A percentile compares a stretch with the other conserved stretches of the same genome.
phyloP scores from a whole-genome alignment of 352 stramenopile genomes.

The Globisporangium paddicum region DNA sequence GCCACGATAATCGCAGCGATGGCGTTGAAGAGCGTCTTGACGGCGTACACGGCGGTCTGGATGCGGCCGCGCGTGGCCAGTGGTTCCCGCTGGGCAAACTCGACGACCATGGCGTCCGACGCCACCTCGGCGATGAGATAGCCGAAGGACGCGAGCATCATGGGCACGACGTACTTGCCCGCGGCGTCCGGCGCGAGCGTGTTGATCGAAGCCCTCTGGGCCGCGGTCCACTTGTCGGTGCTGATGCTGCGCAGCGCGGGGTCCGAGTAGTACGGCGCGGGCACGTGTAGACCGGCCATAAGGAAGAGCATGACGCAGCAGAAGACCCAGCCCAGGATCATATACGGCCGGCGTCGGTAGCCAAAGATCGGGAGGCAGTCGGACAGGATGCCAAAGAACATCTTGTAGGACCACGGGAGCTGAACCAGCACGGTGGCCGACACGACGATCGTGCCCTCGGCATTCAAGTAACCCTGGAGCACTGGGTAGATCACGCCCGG shows the following conservation, averaged over 20 bases:
- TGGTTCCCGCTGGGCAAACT: constrained; percentile 52
- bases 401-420: constrained; percentile 55
- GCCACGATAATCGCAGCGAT: too few species aligned
- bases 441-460: constrained; percentile 45
- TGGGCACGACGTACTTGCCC: constrained; percentile 49
- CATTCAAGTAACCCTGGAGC: constrained; percentile 52
- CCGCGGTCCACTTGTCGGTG: constrained; percentile 30
- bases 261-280: constrained; percentile 51
- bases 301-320: constrained; percentile 45
- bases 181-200: constrained; percentile 27
- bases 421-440: constrained; percentile 44
- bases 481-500: constrained; percentile 50
- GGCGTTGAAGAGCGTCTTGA: constrained; percentile 37
- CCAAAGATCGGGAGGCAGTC: constrained; percentile 58
- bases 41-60: constrained; percentile 51
- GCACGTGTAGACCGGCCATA: constrained; percentile 32
- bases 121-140: constrained; percentile 60
- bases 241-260: constrained; percentile 24
- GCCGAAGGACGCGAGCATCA: constrained; percentile 65
- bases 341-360: constrained; percentile 54
- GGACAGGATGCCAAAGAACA: constrained; percentile 54
- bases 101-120: constrained; percentile 57
- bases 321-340: constrained; percentile 47
- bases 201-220: constrained; percentile 36
- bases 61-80: constrained; percentile 37